phyloP scores from a whole-genome alignment of 352 stramenopile species.

The Vaucheria bursata region DNA sequence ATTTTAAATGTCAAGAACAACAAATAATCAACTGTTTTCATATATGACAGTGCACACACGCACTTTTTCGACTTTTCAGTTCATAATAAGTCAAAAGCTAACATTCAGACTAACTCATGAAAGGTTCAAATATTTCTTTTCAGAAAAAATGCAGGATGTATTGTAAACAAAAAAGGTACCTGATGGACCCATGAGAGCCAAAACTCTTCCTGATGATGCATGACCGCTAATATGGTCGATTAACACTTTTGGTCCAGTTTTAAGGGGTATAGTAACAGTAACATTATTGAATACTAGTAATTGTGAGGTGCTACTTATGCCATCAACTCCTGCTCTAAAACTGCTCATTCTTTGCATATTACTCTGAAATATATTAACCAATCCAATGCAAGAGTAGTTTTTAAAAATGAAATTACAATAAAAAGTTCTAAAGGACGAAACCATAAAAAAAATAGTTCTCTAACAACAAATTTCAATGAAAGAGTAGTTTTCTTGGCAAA shows the following conservation, averaged over 20 bases:
- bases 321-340: neutral
- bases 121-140: neutral
- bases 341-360: neutral
- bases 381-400: no score
- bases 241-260: slow-evolving; percentile 19
- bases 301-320: neutral
- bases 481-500: no score
- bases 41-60: no score
- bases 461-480: no score
- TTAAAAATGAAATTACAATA: no score
- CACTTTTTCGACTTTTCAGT: neutral
- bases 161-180: no score
- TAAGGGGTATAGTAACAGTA: slow-evolving; percentile 13
- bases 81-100: neutral
- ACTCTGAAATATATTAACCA: no score
- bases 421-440: no score
- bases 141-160: no score
- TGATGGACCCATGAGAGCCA: slow-evolving; percentile 49
- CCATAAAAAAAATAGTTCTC: no score
- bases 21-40: no score
- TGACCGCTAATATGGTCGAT: slow-evolving; percentile 35
- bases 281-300: slow-evolving; percentile 35
- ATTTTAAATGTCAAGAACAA: no score
- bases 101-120: neutral
- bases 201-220: slow-evolving; percentile 23